phyloP scores from a whole-genome alignment of 495 filamentous ascomycete genomes.

The Neurospora hispaniola region DNA sequence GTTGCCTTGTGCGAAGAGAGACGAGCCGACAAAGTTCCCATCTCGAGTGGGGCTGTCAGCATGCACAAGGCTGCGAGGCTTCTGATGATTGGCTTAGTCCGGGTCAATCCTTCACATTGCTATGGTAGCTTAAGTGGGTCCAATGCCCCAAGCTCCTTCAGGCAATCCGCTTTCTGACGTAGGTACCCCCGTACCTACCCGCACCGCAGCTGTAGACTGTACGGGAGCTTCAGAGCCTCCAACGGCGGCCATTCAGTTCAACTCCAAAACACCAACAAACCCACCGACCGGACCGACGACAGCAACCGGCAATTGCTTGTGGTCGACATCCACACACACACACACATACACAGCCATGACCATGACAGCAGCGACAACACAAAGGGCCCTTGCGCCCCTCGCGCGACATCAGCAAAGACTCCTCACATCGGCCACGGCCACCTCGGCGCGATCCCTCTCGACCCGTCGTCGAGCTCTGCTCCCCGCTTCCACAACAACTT shows the following conservation, averaged over 20 bases:
- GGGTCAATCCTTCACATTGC: neutral
- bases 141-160: neutral
- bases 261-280: neutral
- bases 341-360: neutral
- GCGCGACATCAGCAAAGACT: neutral
- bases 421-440: neutral
- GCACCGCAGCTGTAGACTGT: neutral
- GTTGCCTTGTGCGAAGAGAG: neutral
- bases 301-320: neutral
- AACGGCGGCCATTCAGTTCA: neutral
- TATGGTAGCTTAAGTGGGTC: neutral
- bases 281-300: neutral
- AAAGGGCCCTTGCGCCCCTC: neutral
- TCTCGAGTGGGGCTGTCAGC: neutral
- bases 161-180: neutral
- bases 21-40: neutral
- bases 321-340: neutral
- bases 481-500: neutral
- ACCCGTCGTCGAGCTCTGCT: neutral
- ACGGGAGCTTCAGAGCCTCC: neutral
- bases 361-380: neutral
- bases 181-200: neutral
- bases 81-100: neutral
- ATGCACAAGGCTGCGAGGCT: neutral
- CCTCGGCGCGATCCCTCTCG: neutral